Percentiles rank a stretch among this genome's conserved stretches.
Conservation (phyloP, 495 filamentous ascomycete genomes). For the Penicillium nucicola region DNA sequence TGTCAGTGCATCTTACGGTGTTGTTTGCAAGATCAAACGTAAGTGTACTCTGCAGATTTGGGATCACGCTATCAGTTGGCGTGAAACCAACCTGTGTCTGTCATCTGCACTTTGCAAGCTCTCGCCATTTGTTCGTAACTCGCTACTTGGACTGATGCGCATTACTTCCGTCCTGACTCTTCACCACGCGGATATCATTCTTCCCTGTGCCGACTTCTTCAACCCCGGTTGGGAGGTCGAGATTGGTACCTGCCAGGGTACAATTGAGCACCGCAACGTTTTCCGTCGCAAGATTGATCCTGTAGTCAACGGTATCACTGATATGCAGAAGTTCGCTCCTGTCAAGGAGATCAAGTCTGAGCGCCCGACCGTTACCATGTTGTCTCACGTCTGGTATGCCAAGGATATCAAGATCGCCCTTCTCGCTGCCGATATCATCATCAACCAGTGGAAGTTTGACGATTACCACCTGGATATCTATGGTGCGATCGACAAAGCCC, state of each 20-base stretch:
- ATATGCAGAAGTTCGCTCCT: constrained; percentile 62
- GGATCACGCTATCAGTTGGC: constrained; percentile 67
- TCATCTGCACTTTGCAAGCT: constrained; percentile 59
- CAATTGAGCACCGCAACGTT: constrained; percentile 54
- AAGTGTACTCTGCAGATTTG: constrained; percentile 62
- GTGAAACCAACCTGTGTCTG: constrained; percentile 59
- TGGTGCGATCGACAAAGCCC: constrained; percentile 58
- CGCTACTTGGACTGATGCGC: constrained; percentile 54
- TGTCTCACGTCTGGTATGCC: constrained; percentile 63
- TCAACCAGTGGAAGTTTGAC: constrained; percentile 64
- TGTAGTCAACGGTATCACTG: constrained; percentile 64
- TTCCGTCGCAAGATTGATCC: constrained; percentile 65
- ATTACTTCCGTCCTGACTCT: constrained; percentile 58
- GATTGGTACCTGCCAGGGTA: constrained; percentile 58
- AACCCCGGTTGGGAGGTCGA: constrained; percentile 68
- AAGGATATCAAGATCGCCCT: constrained; percentile 66
- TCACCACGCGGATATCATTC: constrained; percentile 62
- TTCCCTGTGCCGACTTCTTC: constrained; percentile 65
- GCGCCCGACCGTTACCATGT: constrained; percentile 61
- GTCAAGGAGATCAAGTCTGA: constrained; percentile 55
- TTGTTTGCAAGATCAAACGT: constrained; percentile 63
- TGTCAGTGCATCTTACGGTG: constrained; percentile 60
- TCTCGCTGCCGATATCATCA: constrained; percentile 61
- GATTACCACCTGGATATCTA: constrained; percentile 64
- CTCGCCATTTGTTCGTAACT: constrained; percentile 54